Base-by-base conservation (phyloP, 164 flowering plant genomes). In the Magnolia kwangsiensis region DNA sequence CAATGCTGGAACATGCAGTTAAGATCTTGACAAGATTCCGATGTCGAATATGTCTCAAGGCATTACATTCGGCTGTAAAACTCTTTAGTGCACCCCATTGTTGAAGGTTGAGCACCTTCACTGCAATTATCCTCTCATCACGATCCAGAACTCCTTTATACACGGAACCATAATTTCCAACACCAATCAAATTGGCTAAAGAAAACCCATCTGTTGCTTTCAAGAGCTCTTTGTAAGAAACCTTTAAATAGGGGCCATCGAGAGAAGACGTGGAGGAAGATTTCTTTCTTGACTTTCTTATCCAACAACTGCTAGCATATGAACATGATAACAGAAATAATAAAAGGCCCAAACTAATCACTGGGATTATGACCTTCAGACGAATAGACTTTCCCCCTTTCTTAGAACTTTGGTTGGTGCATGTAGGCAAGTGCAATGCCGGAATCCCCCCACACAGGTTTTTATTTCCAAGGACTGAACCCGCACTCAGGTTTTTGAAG, bases 21-120 rank as follows among this genome's bases (percentile, higher is more conserved):
- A 82, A 7, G 51, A 86, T 70, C 73, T 74, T 81, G 7, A 83
- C 74, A 2, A 83, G 81, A 78, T 84, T 82, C 29, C 82, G 71
- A 59, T 86, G 88, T 9, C 86, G 50, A 10, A 82, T 73, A 72
- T 77, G 81, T 11, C 80, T 74, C 77, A 84, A 49, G 13, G 84
- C 86, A 11, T 78, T 9, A 58, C 87, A 83, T 76, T 84, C 88
- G 0, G 85, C 82, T 50, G 69, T 72, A 75, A 84, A 86, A 75
- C 87, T 84, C 66, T 77, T 84, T 6, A 67, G 45, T 63, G 84
- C 85, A 51, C 84, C 80, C 55, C 19, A 67, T 1, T 67, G 71
- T 63, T 78, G 69, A 61, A 86, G 78, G 20, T 83, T 77, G 37
- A 84, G 78, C 5, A 86, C 87, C 73, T 86, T 86, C 3, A 84